Base-by-base conservation (phyloP, 805 yeast species). In the Sugiyamaella floridensis region DNA sequence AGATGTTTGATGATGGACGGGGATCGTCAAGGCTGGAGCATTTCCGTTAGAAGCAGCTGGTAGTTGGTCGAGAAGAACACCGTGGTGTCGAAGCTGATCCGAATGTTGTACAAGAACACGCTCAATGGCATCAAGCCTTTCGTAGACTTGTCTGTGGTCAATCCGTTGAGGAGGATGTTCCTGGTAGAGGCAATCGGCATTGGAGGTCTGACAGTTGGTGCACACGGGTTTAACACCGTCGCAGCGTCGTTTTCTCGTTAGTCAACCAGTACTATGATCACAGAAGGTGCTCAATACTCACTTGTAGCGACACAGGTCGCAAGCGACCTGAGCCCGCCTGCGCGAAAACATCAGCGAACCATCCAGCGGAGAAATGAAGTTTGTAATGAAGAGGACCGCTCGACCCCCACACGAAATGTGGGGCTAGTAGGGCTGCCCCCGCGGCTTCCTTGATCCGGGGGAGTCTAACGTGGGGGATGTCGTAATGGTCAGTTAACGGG, bases 301-400 rank as follows among this genome's bases (percentile, higher is more conserved):
- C 56, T 45, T 43, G 26, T 32, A 22, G 14, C 56, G 52, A 42
- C 56, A 53, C 18, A 49, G 29, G 19, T 51, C 48, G 48, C 56
- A 53, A 32, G 56, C 56, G 16, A 53, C 37, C 14, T 50, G 28
- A 10, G 53, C 54, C 43, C 56, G 45, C 34, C 50, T 53, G 19
- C 56, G 34, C 16, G 22, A 7, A 15, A 22, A 45, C 48, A 45
- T 45, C 9, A 32, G 37, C 37, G n/a, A 32, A 4, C 12, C 37
- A 32, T 32, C n/a, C 37, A 32, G 37, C 4, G 12, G 37, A 32
- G 37, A 10, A 32, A 32, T 5, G 12, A 11, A 14, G n/a, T 32
- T 10, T 32, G 12, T 32, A 14, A 32, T n/a, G n/a, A 8, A 11
- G 37, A 32, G 4, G 37, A 32, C 4, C 4, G n/a, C 4, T 32